Base-by-base conservation (phyloP, 768 basidiomycete genomes). In the Russula virescens region DNA sequence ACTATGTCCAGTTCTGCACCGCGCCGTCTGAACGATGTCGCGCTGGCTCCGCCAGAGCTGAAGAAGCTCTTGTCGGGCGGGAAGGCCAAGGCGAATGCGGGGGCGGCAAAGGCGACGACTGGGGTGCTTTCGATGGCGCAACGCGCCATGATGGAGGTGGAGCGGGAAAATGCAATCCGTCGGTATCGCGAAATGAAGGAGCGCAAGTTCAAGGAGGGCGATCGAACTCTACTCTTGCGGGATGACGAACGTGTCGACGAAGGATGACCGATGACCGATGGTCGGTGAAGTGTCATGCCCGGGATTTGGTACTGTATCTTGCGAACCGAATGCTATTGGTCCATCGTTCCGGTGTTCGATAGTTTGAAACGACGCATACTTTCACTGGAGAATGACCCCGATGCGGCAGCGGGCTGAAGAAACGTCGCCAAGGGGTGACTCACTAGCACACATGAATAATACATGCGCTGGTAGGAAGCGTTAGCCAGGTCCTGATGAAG, bases 81-180 rank as follows among this genome's bases (percentile, higher is more conserved):
- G 23, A 57, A 56, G 10, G 13, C 63, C 31, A 68, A 66, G 28
- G 60, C 65, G 14, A 67, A 64, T 26, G n/a, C 28, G 2, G 80
- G 79, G n/a, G n/a, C n/a, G n/a, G n/a, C n/a, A n/a, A n/a, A n/a
- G n/a, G n/a, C n/a, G n/a, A n/a, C n/a, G n/a, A n/a, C n/a, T n/a
- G n/a, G n/a, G 3, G 79, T 88, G 9, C 66, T 91, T 34, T 87
- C 86, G 31, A 85, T 90, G 81, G 84, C 87, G 16, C 88, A 91
- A 75, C 85, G 83, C 70, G 78, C 78, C 7, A 84, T 89, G 84
- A 84, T 93, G 82, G 88, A 88, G 68, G 77, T 78, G 56, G 89
- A 91, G 61, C 79, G 90, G 65, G 85, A 88, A 68, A 85, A 80
- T 63, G 88, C 75, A 23, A 85, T 93, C 62, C 74, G 73, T 69